A percentile compares a stretch with the other conserved stretches of the same genome.
These are phyloP conservation scores for Lentinula guzmanii DNA, from an alignment of 768 basidiomycete genomes.

Conservation along the genomic window DNA sequence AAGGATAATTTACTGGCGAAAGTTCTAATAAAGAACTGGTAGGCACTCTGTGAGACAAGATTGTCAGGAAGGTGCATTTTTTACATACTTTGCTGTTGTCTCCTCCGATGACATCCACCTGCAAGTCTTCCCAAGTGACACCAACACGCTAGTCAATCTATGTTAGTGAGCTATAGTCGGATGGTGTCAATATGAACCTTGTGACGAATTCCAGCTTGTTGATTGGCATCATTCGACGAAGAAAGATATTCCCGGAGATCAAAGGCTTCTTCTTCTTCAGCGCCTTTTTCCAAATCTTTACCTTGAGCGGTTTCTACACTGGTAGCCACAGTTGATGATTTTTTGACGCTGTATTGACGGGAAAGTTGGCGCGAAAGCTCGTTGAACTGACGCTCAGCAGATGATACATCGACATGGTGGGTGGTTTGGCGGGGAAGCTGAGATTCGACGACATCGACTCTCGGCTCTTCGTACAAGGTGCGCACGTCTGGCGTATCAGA, in stretches of 20 bases:
- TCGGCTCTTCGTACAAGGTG: slow-evolving; percentile 22
- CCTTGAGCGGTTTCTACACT: slow-evolving; percentile 28
- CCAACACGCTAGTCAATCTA: slow-evolving; percentile 47
- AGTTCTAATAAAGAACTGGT: slow-evolving; percentile 51
- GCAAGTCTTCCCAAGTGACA: slow-evolving; percentile 66
- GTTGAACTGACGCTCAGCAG: slow-evolving; percentile 50
- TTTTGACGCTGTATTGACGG: slow-evolving; percentile 17
- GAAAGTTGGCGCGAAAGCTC: slow-evolving; percentile 43
- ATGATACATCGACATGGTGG: slow-evolving; percentile 39
- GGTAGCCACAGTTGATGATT: slow-evolving; percentile 13
- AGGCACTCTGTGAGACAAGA: background rate
- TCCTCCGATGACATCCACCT: slow-evolving; percentile 56
- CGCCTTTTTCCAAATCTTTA: slow-evolving; percentile 38
- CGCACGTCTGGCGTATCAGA: slow-evolving; percentile 23
- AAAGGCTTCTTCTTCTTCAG: slow-evolving; percentile 32
- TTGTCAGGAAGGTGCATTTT: background rate
- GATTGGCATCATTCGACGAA: slow-evolving; percentile 59
- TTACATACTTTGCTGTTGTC: slow-evolving; percentile 44
- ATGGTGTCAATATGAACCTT: slow-evolving; percentile 31
- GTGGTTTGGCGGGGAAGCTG: slow-evolving; percentile 4
- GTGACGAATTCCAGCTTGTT: slow-evolving; percentile 60
- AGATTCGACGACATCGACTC: slow-evolving; percentile 1
- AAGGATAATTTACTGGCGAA: slow-evolving; percentile 44
- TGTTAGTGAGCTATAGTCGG: background rate
- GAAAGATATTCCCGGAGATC: slow-evolving; percentile 65